Base-by-base conservation (phyloP, 352 stramenopile species). In the Pythium guiyangense region DNA sequence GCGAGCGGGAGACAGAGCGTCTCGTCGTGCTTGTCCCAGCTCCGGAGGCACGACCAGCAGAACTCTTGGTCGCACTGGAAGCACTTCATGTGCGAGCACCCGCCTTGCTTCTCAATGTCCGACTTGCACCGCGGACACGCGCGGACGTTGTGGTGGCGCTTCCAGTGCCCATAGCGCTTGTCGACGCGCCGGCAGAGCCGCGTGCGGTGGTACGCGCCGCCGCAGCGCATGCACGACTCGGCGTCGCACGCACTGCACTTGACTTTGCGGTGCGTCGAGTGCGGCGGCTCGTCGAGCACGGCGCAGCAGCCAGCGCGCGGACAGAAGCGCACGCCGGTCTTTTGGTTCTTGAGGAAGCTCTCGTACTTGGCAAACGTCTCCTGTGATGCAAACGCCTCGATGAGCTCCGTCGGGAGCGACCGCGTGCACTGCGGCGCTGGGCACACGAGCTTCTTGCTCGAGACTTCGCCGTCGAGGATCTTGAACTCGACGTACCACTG, bases 11-110 rank as follows among this genome's bases (percentile, higher is more conserved):
- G 56, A 62, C 84, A 94, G 51, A 94, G 49, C 42, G 70, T 87
- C 64, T 92, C 81, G 59, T 88, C 67, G 63, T 94, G 84, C n/a
- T 62, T 66, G 10, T 71, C 63, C 84, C 84, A 94, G 20, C 67
- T 55, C 0, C 81, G 79, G n/a, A 84, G 64, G 52, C 84, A 94
- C 1, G 71, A 72, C 84, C 84, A 94, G 62, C 84, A 94, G 42
- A 94, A 94, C 69, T 92, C 81, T 44, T 86, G 66, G 60, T 91
- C 84, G 58, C 84, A 94, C 59, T 92, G 81, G 45, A 89, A 80
- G 67, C 84, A 94, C 59, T 84, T 84, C 84, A 94, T 94, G 71
- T 94, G 84, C 37, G 70, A 77, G 69, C 84, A 94, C 12, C 84
- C 84, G n/a, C 84, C 84, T 17, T 89, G 78, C 65, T 94, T 94